Percentiles rank a stretch among this genome's conserved stretches.
phyloP scores from a whole-genome alignment of 345 rosid genomes.

The Salix caprea region DNA sequence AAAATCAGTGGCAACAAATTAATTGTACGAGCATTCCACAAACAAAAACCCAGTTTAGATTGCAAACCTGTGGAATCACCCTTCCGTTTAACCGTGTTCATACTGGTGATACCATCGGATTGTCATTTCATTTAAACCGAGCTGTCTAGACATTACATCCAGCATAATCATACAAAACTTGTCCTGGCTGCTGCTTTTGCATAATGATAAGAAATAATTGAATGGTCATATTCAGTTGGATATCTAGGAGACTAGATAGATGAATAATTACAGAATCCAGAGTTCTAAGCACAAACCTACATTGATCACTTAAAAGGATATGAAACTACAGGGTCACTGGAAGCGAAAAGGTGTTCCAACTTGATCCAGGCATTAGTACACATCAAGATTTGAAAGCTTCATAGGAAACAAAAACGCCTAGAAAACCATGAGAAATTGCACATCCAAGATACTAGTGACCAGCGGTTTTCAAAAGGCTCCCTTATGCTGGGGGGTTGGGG shows the following conservation, averaged over 20 bases:
- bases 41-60: background rate
- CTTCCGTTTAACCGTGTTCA: background rate
- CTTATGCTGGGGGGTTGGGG: slow-evolving; percentile 67
- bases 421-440: background rate
- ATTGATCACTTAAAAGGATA: background rate
- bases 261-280: background rate
- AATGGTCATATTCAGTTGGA: background rate
- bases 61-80: background rate
- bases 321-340: background rate
- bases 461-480: no score
- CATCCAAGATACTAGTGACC: background rate
- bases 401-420: background rate
- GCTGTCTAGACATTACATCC: background rate
- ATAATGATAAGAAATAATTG: background rate
- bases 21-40: background rate
- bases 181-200: background rate
- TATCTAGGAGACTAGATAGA: background rate
- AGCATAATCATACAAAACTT: background rate
- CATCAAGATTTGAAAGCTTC: slow-evolving; percentile 10
- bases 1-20: background rate
- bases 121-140: background rate
- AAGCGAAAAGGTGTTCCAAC: background rate
- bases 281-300: background rate
- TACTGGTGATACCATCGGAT: background rate
- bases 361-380: background rate